These are phyloP conservation scores for Thelonectria rubi DNA, from an alignment of 2,329 filamentous ascomycete genomes.

Conservation along the genomic window DNA sequence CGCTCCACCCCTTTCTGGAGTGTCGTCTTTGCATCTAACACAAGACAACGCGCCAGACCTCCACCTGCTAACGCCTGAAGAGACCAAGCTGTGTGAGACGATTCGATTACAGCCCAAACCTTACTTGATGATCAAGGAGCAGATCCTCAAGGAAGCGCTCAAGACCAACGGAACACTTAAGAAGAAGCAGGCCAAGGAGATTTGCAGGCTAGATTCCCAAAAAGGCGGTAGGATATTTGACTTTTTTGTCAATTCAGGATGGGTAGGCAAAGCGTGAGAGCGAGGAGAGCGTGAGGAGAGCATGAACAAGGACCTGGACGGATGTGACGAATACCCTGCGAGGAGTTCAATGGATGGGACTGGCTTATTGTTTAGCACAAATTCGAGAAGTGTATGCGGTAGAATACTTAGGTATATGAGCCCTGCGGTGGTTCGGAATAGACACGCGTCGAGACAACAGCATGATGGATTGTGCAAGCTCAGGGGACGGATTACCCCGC, in stretches of 20 bases:
- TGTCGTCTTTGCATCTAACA: conserved; percentile 72
- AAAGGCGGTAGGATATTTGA: conserved; percentile 91
- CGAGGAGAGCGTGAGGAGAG: not conserved
- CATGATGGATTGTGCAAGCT: not conserved
- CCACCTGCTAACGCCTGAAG: conserved; percentile 85
- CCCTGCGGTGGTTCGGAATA: not conserved
- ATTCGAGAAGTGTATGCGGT: not conserved
- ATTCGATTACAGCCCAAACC: conserved; percentile 91
- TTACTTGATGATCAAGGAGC: conserved; percentile 93
- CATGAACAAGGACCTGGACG: not conserved
- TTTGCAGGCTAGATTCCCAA: conserved; percentile 82
- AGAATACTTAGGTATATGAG: conserved; percentile 3
- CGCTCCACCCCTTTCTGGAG: conserved; percentile 66
- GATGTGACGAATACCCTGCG: conserved; percentile 39
- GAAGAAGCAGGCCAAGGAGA: conserved; percentile 91
- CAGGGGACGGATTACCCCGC: not conserved
- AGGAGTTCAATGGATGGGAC: conserved; percentile 27
- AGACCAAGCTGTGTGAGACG: conserved; percentile 85
- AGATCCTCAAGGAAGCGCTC: conserved; percentile 88
- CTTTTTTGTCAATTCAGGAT: conserved; percentile 92
- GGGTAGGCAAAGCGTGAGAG: conserved; percentile 81
- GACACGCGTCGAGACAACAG: not conserved
- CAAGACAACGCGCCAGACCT: conserved; percentile 82
- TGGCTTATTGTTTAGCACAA: not conserved
- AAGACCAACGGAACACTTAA: conserved; percentile 88